Base-by-base conservation (phyloP, 805 yeast genomes). In the Saturnispora besseyi region DNA sequence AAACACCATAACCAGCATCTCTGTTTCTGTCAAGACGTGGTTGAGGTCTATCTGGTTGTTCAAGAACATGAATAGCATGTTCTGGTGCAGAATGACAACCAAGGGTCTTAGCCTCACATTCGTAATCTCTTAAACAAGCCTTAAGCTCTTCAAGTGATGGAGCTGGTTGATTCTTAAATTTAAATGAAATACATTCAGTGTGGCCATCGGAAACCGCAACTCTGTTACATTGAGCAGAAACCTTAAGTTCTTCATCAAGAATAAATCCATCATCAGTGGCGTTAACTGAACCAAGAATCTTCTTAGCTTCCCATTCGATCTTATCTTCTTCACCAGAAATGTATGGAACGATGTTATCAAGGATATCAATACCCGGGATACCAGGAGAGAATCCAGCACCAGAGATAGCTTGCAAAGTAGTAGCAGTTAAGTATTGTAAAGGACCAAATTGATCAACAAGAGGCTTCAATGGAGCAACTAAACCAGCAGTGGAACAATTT, bases 331-430 rank as follows among this genome's bases (percentile, higher is more conserved):
- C 99, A 43, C 98, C 97, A 56, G 89, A 75, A 63, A 93, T 93
- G 76, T 73, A 93, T 40, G 99, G 99, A 50, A 93, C 88, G 57
- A 93, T 77, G 71, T 93, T 93, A 70, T 93, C 99, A 60, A 93
- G 75, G 49, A 91, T 81, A 64, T 93, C 98, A 68, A 93, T 90
- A 56, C 95, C 93, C 22, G 96, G 81, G 50, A 90, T 96, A 66
- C 99, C 99, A 45, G 99, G 99, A 9, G 96, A 86, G 67, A 87
- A 93, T 3, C 99, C 99, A 22, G 96, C 99, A 59, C 99, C 99
- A 4, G 98, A 90, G 56, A 93, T 87, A 36, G 99, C 99, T 68
- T 93, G 99, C 67, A 93, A 69, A 13, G 99, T 93, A 49, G 97
- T 87, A 45, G 96, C 79, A 12, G 96, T 83, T 58, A 91, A 77